Base-by-base conservation (phyloP, 2,329 filamentous ascomycete species). In the Alternaria arbusti region DNA sequence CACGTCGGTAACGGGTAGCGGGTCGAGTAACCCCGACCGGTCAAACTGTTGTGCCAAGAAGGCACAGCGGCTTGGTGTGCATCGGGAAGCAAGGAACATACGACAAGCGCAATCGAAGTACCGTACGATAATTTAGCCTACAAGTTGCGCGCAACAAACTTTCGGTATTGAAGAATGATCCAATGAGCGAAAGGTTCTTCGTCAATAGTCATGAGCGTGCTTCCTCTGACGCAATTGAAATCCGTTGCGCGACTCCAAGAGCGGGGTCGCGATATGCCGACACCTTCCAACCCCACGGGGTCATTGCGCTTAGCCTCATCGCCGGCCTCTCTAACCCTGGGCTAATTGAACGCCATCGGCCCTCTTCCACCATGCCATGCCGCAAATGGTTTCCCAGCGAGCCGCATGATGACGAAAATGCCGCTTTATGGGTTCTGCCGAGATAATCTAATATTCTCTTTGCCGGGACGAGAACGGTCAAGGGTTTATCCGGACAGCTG, bases 221-320 rank as follows among this genome's bases (percentile, higher is more conserved):
- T 23, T 30, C 20, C 22, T 36, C 50, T 15, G 45, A 23, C 32
- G 28, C 23, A 55, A 32, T 22, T 40, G 6, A 20, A 32, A 8
- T 20, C 25, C 52, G 13, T n/a, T 36, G 4, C n/a, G 57, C 43
- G 22, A 36, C 44, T 44, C 12, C 36, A 25, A 23, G 22, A 28
- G 49, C 49, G 49, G 50, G 28, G 20, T 47, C 30, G 30, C 57
- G 17, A 23, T 54, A 17, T 30, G 36, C 36, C 36, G 36, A 40
- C 36, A 40, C 36, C 36, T 17, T 32, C 49, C 49, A 36, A 40
- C 57, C 58, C 51, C 44, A 23, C n/a, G 58, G 58, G 58, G 58
- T 56, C 51, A 60, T 56, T 30, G 58, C 58, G 51, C 46, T 52
- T 56, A 25, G 57, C 43, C 7, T 55, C 43, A 47, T 47, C 50